Evolutionary conservation across 148 eudicot genomes (phyloP).

Genomic region (Salicornia ramosissima): DNA sequence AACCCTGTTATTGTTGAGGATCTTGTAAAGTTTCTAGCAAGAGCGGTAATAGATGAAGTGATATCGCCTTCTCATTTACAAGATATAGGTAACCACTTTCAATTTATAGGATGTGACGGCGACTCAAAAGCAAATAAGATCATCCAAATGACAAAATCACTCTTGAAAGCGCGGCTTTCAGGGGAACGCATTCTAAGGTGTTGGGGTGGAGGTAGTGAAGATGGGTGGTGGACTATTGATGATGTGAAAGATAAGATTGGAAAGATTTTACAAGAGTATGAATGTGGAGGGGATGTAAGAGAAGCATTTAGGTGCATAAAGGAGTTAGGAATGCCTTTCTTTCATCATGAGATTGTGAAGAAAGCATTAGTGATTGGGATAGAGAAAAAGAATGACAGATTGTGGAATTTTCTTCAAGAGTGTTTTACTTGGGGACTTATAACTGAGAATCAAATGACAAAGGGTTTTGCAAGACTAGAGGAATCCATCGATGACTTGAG

Average conservation of each 20-base stretch:
- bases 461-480: conserved; percentile 50
- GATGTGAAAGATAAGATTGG: conserved; percentile 50
- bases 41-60: conserved; percentile 54
- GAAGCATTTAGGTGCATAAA: conserved; percentile 57
- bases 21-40: conserved; percentile 47
- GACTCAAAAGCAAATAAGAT: conserved; percentile 40
- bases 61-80: conserved; percentile 46
- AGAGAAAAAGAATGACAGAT: conserved; percentile 46
- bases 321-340: conserved; percentile 52
- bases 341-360: conserved; percentile 61
- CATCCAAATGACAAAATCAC: conserved; percentile 43
- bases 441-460: conserved; percentile 52
- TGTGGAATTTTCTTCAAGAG: conserved; percentile 44
- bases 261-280: conserved; percentile 51
- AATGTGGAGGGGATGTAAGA: conserved; percentile 49
- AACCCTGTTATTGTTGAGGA: conserved; percentile 53
- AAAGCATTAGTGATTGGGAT: conserved; percentile 40
- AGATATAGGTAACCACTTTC: conserved; percentile 38
- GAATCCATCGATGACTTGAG: conserved; percentile 52
- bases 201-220: conserved; percentile 48
- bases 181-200: conserved; percentile 58
- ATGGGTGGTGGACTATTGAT: conserved; percentile 43
- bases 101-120: conserved; percentile 22
- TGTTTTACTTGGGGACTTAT: conserved; percentile 42
- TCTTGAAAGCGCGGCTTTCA: conserved; percentile 46